Evolutionary conservation across 305 asterid genomes (phyloP).

Genomic region (Fraxinus paxiana): DNA sequence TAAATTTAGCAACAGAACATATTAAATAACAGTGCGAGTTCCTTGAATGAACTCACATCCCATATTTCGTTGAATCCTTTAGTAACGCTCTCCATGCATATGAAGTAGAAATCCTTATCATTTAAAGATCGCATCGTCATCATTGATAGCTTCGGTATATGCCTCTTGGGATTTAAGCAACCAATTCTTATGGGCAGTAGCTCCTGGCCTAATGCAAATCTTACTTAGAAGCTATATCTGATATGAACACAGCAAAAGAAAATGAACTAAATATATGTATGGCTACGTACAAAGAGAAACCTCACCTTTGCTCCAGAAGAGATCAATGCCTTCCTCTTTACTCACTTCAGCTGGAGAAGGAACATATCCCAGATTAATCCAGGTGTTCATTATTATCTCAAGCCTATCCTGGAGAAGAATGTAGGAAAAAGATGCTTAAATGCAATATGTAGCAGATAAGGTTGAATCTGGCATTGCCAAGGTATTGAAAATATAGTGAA

Average conservation of each 20-base stretch:
- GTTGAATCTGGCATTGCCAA: not conserved
- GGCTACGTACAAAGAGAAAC: conserved; percentile 9
- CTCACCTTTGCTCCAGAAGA: conserved; percentile 59
- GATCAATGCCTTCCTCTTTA: conserved; percentile 57
- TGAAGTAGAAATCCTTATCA: conserved; percentile 53
- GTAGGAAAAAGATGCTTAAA: conserved; percentile 9
- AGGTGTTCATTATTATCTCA: conserved; percentile 58
- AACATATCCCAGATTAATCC: conserved; percentile 55
- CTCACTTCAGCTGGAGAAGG: conserved; percentile 95
- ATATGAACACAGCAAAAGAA: conserved; percentile 17
- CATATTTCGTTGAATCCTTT: conserved; percentile 28
- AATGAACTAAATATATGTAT: not conserved
- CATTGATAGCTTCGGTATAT: conserved; percentile 50
- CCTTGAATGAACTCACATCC: conserved; percentile 36
- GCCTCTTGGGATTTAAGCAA: conserved; percentile 54
- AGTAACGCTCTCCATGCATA: conserved; percentile 57
- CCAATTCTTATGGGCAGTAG: conserved; percentile 76
- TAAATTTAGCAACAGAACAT: not conserved
- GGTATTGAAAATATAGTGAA: not conserved
- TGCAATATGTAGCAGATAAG: not conserved
- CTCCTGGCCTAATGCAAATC: conserved; percentile 56
- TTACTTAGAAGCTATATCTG: conserved; percentile 20
- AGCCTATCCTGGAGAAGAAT: conserved; percentile 73
- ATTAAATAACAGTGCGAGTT: not conserved
- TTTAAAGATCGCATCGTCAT: conserved; percentile 48